Conservation (phyloP, 129 eudicot genomes). For the Oenanthe sinensis region DNA sequence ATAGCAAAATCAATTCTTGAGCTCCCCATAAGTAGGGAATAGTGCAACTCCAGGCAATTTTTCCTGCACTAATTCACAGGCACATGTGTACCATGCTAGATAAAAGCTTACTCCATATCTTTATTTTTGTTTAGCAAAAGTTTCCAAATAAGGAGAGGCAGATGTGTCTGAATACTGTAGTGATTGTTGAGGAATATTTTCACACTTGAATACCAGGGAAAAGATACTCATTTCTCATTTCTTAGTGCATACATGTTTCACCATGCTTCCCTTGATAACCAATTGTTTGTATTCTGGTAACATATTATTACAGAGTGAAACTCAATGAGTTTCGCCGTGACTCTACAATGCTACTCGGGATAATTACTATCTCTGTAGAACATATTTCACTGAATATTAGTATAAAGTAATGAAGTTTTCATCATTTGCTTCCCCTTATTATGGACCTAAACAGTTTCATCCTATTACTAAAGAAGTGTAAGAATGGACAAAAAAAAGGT, state of each 20-base stretch:
- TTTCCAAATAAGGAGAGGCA: not conserved
- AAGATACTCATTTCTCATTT: not conserved
- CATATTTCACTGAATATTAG: not conserved
- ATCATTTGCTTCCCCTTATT: not conserved
- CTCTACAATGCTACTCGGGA: not conserved
- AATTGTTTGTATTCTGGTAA: not conserved
- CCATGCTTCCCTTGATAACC: not conserved
- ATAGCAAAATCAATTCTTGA: not conserved
- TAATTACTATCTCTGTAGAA: not conserved
- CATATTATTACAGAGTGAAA: not conserved
- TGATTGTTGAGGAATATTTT: not conserved
- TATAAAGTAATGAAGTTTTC: not conserved
- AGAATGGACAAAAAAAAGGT: not conserved
- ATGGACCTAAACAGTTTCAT: not conserved
- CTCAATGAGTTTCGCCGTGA: not conserved
- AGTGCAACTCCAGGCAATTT: not conserved
- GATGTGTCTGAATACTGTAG: not conserved
- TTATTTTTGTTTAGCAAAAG: not conserved
- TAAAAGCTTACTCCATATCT: not conserved
- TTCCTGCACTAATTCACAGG: not conserved
- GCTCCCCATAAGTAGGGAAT: not conserved
- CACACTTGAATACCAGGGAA: not conserved
- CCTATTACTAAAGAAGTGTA: not conserved
- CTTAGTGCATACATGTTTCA: not conserved
- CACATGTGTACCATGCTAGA: not conserved